phyloP scores from a whole-genome alignment of 164 flowering plant species.

The Sedum album region DNA sequence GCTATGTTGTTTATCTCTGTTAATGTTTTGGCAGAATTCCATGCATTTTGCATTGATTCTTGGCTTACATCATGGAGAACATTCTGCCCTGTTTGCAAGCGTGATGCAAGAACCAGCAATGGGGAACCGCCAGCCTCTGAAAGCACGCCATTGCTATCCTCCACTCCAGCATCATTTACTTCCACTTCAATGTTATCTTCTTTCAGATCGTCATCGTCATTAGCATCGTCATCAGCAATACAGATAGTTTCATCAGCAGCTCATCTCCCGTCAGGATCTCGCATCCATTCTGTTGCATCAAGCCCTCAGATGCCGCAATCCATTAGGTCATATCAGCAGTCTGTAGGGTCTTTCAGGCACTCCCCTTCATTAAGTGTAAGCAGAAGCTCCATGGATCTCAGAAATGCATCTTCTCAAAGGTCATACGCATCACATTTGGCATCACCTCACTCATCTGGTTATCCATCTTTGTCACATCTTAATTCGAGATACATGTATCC shows the following conservation, averaged over 20 bases:
- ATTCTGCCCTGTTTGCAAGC: background rate
- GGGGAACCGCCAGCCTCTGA: background rate
- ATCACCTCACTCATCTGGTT: background rate
- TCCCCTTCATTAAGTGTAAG: background rate
- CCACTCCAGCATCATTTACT: background rate
- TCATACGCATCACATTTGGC: background rate
- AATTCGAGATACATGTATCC: background rate
- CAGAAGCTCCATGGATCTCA: background rate
- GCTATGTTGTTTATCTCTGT: background rate
- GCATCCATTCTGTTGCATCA: background rate
- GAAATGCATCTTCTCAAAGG: background rate
- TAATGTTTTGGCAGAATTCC: background rate
- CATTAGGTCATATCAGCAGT: background rate
- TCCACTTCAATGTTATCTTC: background rate
- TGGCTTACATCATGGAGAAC: conserved; percentile 1
- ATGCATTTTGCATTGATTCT: background rate
- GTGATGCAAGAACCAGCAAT: background rate
- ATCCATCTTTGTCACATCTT: background rate
- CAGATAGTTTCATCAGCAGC: background rate
- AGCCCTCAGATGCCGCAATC: background rate
- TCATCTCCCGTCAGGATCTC: background rate
- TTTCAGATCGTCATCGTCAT: background rate
- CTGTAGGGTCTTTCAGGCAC: background rate
- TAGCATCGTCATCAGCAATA: background rate
- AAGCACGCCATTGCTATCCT: background rate